These are phyloP conservation scores for Takashimella tepidaria DNA, from an alignment of 1,284 basidiomycete genomes.

Conservation along the genomic window DNA sequence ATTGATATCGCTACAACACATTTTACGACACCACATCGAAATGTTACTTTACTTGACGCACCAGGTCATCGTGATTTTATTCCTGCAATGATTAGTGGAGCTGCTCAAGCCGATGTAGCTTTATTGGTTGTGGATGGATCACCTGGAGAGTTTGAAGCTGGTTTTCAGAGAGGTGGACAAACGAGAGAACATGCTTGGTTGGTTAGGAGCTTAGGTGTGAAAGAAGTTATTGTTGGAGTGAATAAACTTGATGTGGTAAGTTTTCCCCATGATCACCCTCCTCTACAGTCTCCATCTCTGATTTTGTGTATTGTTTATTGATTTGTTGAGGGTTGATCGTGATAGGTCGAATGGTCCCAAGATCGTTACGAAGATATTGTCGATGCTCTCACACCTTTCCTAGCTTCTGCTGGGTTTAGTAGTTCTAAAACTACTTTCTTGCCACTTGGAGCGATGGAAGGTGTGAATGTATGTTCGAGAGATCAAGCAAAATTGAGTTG, in stretches of 20 bases:
- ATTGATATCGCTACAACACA: constrained; percentile 92
- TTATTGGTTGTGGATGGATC: constrained; percentile 90
- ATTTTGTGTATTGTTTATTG: background rate
- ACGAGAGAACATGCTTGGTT: constrained; percentile 94
- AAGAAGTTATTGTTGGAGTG: constrained; percentile 84
- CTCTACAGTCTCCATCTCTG: background rate
- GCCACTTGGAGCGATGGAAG: constrained; percentile 84
- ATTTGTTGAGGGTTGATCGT: background rate
- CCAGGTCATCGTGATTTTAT: constrained; percentile 97
- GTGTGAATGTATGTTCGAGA: constrained; percentile 64
- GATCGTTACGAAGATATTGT: constrained; percentile 82
- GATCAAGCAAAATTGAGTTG: constrained; percentile 56
- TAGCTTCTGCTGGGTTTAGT: constrained; percentile 80
- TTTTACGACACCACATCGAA: constrained; percentile 68
- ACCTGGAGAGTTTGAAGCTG: constrained; percentile 89
- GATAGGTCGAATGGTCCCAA: constrained; percentile 74
- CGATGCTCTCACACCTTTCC: constrained; percentile 68
- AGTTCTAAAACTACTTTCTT: constrained; percentile 73
- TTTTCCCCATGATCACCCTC: constrained; percentile 17
- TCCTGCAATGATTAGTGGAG: constrained; percentile 96
- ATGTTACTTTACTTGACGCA: constrained; percentile 89
- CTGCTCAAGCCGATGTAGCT: constrained; percentile 93
- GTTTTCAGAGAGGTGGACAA: constrained; percentile 89
- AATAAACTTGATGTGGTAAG: constrained; percentile 89
- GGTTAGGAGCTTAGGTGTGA: constrained; percentile 89